Evolutionary conservation across 805 yeast species (phyloP).

Genomic region (Tetrapisispora pingtungensis): DNA sequence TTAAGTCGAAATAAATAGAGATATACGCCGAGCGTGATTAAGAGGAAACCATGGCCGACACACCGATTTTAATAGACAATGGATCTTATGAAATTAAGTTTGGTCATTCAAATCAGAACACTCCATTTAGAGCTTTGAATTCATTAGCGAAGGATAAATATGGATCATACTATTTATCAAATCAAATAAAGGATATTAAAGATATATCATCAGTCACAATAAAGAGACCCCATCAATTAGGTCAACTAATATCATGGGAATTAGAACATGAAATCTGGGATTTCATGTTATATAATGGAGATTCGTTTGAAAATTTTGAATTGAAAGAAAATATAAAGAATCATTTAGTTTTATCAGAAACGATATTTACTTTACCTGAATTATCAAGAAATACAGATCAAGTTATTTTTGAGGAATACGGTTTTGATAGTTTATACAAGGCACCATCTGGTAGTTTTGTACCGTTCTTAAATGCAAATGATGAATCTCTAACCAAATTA

Average conservation of each 20-base stretch:
- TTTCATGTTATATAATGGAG: conserved; percentile 44
- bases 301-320: conserved; percentile 35
- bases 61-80: conserved; percentile 63
- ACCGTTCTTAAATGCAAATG: conserved; percentile 43
- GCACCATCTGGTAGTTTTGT: conserved; percentile 50
- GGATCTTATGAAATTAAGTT: conserved; percentile 78
- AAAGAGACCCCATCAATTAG: conserved; percentile 79
- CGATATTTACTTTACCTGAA: conserved; percentile 73
- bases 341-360: conserved; percentile 64
- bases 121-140: conserved; percentile 52
- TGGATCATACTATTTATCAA: conserved; percentile 62
- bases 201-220: conserved; percentile 67
- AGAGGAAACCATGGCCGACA: conserved; percentile 12
- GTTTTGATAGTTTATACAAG: conserved; percentile 60
- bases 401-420: conserved; percentile 88
- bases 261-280: conserved; percentile 88
- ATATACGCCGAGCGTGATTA: too few relatives aligned
- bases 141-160: conserved; percentile 68
- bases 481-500: conserved; percentile 6
- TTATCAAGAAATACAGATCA: conserved; percentile 81
- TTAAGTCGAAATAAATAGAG: too few relatives aligned
- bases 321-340: conserved; percentile 37
- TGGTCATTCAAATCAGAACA: conserved; percentile 35
- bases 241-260: conserved; percentile 88
- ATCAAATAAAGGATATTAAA: conserved; percentile 49